Base-by-base conservation (phyloP, 345 rosid species). In the Brassica nigra region DNA sequence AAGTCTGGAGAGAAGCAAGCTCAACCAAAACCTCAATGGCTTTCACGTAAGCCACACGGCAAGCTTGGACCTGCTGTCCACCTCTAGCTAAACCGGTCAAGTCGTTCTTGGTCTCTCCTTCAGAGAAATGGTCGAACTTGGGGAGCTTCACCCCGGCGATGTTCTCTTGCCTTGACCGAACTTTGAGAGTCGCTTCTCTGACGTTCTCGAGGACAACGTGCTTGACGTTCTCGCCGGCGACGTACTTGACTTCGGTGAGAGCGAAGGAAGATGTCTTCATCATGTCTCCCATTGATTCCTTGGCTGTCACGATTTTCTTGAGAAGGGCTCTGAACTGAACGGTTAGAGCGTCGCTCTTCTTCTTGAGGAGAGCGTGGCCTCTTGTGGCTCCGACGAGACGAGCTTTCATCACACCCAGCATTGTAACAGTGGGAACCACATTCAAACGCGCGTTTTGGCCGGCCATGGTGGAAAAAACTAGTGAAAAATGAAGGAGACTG, bases 31-130 rank as follows among this genome's bases (percentile, higher is more conserved):
- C 91, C 84, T 90, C 97, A 64, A 94, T 92, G 7, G 89, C 91
- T 85, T 92, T 94, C 77, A 90, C 88, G 82, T 92, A 86, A 49
- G 98, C 97, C 59, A 85, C 93, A 72, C 98, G 93, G 18, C 98
- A 94, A 72, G 85, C 90, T 83, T 90, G 97, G 4, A 92, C 85
- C 81, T 94, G 97, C 49, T 94, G 98, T 15, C 97, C 96, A 68
- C 98, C 98, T 83, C 98, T 88, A 71, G 98, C 97, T 74, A 90
- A 86, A 74, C 97, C 97, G 3, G 97, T 94, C 29, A 94, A 92
- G 77, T 86, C 97, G 80, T 90, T 94, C 91, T 89, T 89, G 71
- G 93, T 92, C 79, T 94, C 97, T 0, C 90, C 92, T 71, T 92
- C 97, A 6, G 89, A 83, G 83, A 89, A 89, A 30, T 94, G 85